phyloP scores from a whole-genome alignment of 495 filamentous ascomycete genomes.

The Friedmanniomyces simplex region DNA sequence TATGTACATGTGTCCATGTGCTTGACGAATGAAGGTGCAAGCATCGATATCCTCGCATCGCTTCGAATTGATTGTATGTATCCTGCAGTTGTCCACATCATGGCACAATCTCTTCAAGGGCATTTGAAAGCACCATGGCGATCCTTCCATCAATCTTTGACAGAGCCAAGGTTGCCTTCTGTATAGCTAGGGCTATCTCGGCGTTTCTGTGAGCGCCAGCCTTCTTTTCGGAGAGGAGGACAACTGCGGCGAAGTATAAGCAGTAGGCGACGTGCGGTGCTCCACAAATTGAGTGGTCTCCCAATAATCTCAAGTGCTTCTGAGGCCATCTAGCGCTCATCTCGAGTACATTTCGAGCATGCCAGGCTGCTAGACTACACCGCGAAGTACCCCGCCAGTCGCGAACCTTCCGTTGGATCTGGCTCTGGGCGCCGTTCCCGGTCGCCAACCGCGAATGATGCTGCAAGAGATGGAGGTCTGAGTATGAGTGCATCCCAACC shows the following conservation, averaged over 20 bases:
- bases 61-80: no score
- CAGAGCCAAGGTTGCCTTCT: neutral
- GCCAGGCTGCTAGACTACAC: neutral
- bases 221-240: neutral
- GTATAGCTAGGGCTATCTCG: neutral
- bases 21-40: no score
- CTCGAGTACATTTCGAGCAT: neutral
- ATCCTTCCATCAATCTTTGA: neutral
- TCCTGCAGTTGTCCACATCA: no score
- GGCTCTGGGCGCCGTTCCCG: neutral
- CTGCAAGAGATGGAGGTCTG: neutral
- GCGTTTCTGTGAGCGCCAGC: neutral
- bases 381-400: neutral
- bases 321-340: no score
- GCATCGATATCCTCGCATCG: no score
- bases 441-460: neutral
- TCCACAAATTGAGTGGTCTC: neutral
- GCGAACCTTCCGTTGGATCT: neutral
- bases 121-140: neutral
- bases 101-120: neutral
- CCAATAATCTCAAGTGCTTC: neutral
- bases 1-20: no score
- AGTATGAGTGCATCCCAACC: neutral
- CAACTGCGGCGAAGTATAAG: neutral
- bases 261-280: neutral